A percentile compares a stretch with the other conserved stretches of the same genome.
phyloP scores from a whole-genome alignment of 2,329 filamentous ascomycete species.

The Penicillium sp. region DNA sequence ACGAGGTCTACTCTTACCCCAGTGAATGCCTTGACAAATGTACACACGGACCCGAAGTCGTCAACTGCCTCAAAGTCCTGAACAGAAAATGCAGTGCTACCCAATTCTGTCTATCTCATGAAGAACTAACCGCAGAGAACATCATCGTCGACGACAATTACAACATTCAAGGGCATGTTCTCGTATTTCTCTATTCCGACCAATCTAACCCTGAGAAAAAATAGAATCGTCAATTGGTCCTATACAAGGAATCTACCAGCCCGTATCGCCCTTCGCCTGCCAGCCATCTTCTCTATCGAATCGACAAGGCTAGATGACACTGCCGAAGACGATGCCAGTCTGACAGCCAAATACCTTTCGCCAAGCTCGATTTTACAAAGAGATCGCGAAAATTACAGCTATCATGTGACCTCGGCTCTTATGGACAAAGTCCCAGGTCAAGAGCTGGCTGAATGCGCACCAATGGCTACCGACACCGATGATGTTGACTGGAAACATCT shows the following conservation, averaged over 20 bases:
- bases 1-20: not conserved
- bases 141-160: constrained; percentile 2
- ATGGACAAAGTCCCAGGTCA: not conserved
- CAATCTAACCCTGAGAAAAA: not conserved
- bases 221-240: not conserved
- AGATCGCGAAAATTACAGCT: not conserved
- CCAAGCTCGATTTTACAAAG: not conserved
- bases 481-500: constrained; percentile 1
- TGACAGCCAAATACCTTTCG: not conserved
- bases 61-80: not conserved
- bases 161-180: not conserved
- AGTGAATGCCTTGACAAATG: not conserved
- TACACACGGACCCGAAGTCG: not conserved
- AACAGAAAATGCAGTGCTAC: not conserved
- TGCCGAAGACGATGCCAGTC: not conserved
- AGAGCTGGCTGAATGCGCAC: not conserved
- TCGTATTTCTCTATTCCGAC: not conserved
- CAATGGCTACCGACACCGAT: not conserved
- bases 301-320: not conserved
- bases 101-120: not conserved
- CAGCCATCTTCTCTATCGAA: not conserved
- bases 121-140: not conserved
- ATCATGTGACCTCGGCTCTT: not conserved
- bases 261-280: not conserved
- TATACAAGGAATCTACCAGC: not conserved